A percentile compares a stretch with the other conserved stretches of the same genome.
Evolutionary conservation across 2,329 filamentous ascomycete genomes (phyloP).

Genomic region (Calonectria montana): DNA sequence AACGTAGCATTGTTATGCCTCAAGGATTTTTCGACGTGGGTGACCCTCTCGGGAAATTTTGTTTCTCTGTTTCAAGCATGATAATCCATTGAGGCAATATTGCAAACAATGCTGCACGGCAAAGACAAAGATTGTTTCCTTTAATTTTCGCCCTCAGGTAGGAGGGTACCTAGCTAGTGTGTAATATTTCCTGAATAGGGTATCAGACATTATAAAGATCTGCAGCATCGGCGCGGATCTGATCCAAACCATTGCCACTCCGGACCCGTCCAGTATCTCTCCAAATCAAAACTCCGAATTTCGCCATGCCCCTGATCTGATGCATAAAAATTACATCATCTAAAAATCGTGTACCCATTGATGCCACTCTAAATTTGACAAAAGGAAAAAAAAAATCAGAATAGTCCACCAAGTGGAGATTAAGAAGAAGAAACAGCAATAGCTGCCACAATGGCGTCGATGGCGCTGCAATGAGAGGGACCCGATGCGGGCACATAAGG

Average conservation of each 20-base stretch:
- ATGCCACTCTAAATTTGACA: neutral
- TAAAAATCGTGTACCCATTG: conserved; percentile 23
- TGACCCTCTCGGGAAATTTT: neutral
- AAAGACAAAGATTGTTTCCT: neutral
- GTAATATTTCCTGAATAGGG: conserved; percentile 32
- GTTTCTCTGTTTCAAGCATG: conserved; percentile 9
- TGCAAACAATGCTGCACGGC: neutral
- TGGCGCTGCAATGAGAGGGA: conserved; percentile 71
- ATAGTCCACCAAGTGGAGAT: conserved; percentile 10
- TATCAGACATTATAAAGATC: conserved; percentile 41
- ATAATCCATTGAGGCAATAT: neutral
- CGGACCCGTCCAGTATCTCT: conserved; percentile 11
- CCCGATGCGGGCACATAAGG: conserved; percentile 65
- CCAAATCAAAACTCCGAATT: conserved; percentile 26
- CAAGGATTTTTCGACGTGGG: neutral
- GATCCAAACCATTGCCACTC: conserved; percentile 15
- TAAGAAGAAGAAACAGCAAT: conserved; percentile 50
- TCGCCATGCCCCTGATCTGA: conserved; percentile 27
- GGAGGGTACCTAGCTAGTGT: conserved; percentile 18
- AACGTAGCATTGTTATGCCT: conserved; percentile 21
- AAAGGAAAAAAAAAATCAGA: neutral
- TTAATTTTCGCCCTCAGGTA: conserved; percentile 12
- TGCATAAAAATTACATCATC: conserved; percentile 16
- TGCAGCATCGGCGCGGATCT: conserved; percentile 24
- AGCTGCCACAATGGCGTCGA: conserved; percentile 76